Evolutionary conservation across 768 basidiomycete species (phyloP).

Genomic region (Erythrobasidium yunnanense): DNA sequence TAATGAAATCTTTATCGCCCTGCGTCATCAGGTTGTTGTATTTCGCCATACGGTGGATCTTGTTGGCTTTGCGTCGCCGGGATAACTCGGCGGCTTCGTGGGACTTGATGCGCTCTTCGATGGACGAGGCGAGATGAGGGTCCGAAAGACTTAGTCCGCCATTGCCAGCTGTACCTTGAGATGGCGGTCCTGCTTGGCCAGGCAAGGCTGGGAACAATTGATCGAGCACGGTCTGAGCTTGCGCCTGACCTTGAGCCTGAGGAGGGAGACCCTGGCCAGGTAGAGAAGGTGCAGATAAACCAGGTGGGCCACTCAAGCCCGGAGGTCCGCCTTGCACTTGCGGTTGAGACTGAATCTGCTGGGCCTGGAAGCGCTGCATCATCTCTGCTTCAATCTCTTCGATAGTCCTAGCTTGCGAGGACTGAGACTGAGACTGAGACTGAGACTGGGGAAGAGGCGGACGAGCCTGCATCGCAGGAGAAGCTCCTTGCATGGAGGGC

Average conservation of each 20-base stretch:
- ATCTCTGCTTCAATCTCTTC: constrained; percentile 40
- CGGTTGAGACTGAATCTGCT: constrained; percentile 24
- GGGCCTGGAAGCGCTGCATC: constrained; percentile 18
- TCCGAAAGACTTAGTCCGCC: neutral
- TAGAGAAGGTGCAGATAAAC: constrained; percentile 24
- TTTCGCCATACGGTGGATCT: constrained; percentile 82
- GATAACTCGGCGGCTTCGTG: constrained; percentile 60
- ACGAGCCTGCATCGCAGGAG: too few species aligned
- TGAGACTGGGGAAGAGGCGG: too few species aligned
- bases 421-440: too few species aligned
- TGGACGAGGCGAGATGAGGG: constrained; percentile 35
- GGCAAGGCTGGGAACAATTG: constrained; percentile 63
- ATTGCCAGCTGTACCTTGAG: too few species aligned
- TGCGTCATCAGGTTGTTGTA: constrained; percentile 95
- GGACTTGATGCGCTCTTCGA: constrained; percentile 47
- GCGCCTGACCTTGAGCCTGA: constrained; percentile 53
- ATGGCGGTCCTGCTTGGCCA: constrained; percentile 8
- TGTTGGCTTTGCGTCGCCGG: constrained; percentile 65
- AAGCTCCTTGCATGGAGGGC: too few species aligned
- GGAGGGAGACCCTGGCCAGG: constrained; percentile 45
- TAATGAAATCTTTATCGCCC: constrained; percentile 98
- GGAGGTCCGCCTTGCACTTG: constrained; percentile 9
- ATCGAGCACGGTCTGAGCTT: constrained; percentile 57
- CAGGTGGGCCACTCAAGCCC: neutral
- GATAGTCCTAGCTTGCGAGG: constrained; percentile 34